A percentile compares a stretch with the other conserved stretches of the same genome.
phyloP scores from a whole-genome alignment of 2,329 filamentous ascomycete genomes.

The Sphaceloma murrayae region DNA sequence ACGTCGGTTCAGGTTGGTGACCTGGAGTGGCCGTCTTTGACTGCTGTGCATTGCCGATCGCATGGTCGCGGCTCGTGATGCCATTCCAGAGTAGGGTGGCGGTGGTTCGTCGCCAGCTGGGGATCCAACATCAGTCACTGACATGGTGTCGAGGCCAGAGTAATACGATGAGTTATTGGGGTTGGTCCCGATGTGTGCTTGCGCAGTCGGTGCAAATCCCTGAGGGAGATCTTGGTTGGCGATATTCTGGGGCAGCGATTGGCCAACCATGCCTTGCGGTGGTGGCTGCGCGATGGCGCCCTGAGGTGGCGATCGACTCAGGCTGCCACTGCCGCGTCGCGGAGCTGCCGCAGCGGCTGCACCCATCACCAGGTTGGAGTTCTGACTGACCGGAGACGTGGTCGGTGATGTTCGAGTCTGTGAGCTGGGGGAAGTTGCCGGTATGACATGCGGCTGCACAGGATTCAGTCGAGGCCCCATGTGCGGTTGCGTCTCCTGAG shows the following conservation, averaged over 20 bases:
- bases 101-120: constrained; percentile 11
- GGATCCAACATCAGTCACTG: constrained; percentile 7
- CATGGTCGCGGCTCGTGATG: neutral
- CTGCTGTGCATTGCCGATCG: constrained; percentile 5
- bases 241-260: constrained; percentile 1
- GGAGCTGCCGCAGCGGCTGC: neutral
- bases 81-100: constrained; percentile 11
- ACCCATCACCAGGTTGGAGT: neutral
- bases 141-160: constrained; percentile 11
- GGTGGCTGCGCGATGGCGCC: neutral
- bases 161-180: constrained; percentile 12
- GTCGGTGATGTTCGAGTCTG: neutral
- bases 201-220: neutral
- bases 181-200: constrained; percentile 9
- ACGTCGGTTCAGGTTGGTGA: constrained; percentile 9
- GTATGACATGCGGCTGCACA: neutral
- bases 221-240: neutral
- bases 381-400: neutral
- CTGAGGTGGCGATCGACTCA: constrained; percentile 5
- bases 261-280: neutral
- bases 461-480: constrained; percentile 8
- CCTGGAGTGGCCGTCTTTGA: constrained; percentile 3
- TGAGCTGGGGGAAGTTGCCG: neutral
- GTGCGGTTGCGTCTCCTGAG: constrained; percentile 11
- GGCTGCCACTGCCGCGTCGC: neutral